Conservation (phyloP, 345 rosid genomes). For the Aquilaria malaccensis region DNA sequence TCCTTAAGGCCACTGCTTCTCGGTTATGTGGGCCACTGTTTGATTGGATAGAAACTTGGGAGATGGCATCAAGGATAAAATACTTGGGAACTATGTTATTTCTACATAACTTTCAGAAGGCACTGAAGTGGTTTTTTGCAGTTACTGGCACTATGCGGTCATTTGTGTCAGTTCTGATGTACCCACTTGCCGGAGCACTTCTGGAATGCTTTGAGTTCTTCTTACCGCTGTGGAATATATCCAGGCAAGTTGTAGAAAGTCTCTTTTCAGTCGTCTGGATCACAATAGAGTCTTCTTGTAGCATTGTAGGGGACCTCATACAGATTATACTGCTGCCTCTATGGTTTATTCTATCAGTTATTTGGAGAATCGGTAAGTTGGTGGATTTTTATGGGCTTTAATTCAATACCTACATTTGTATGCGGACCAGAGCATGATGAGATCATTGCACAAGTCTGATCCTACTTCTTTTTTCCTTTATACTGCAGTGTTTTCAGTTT, state of each 20-base stretch:
- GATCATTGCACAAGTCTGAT: background rate
- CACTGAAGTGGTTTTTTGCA: constrained; percentile 55
- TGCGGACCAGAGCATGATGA: background rate
- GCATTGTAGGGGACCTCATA: constrained; percentile 37
- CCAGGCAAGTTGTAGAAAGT: constrained; percentile 41
- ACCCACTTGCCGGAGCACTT: constrained; percentile 55
- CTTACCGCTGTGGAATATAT: constrained; percentile 58
- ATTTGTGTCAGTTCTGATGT: constrained; percentile 46
- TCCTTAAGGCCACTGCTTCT: constrained; percentile 86
- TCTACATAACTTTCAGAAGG: constrained; percentile 87
- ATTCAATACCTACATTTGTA: background rate
- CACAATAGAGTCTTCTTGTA: constrained; percentile 38
- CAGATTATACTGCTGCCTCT: constrained; percentile 55
- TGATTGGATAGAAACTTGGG: constrained; percentile 97
- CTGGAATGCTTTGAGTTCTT: constrained; percentile 36
- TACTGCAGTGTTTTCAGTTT: constrained; percentile 47
- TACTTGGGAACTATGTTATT: constrained; percentile 98
- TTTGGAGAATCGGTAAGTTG: constrained; percentile 61
- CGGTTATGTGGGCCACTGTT: constrained; percentile 85
- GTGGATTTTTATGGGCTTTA: constrained; percentile 2
- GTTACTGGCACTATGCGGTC: constrained; percentile 48
- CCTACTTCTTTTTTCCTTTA: background rate
- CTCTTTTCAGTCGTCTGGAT: constrained; percentile 42
- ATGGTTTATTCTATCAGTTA: constrained; percentile 37
- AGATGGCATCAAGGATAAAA: constrained; percentile 89